phyloP scores from a whole-genome alignment of 495 filamentous ascomycete genomes.

The Penicillium bialowiezense region DNA sequence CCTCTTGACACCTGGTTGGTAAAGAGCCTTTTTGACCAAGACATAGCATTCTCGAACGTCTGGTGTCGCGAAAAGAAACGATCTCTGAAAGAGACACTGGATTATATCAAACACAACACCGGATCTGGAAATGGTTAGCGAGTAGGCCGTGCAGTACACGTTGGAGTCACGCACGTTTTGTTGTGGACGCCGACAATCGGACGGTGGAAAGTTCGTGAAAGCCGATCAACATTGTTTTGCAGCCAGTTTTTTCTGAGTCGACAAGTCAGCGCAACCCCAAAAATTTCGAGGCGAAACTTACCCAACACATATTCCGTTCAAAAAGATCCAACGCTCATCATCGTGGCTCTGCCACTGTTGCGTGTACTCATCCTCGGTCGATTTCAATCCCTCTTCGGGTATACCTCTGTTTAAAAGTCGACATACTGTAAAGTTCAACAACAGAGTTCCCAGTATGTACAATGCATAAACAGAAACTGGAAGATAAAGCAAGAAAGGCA shows the following conservation, averaged over 20 bases:
- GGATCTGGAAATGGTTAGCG: conserved; percentile 10
- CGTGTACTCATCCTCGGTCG: neutral
- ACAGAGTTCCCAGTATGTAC: neutral
- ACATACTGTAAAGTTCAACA: neutral
- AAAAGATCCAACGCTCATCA: conserved; percentile 70
- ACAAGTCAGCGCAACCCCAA: neutral
- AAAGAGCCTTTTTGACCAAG: conserved; percentile 3
- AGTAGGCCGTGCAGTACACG: neutral
- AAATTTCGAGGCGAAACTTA: conserved; percentile 19
- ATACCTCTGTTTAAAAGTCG: neutral
- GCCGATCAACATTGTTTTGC: conserved; percentile 60
- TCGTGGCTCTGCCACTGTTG: conserved; percentile 13
- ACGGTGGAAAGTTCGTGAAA: conserved; percentile 65
- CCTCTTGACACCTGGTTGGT: conserved; percentile 50
- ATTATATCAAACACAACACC: conserved; percentile 67
- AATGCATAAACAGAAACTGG: neutral
- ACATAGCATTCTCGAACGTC: conserved; percentile 50
- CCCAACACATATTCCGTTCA: conserved; percentile 69
- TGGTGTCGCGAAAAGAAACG: conserved; percentile 60
- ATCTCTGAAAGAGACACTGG: conserved; percentile 68
- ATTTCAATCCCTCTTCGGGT: neutral
- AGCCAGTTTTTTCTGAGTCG: conserved; percentile 45
- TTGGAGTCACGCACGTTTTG: conserved; percentile 44
- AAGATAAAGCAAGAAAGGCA: conserved; percentile 25
- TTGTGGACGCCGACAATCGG: conserved; percentile 72